Percentiles rank a stretch among this genome's conserved stretches.
These are phyloP conservation scores for Cenchrus fungigraminus DNA, from an alignment of 176 grass and related monocot species.

Conservation along the genomic window DNA sequence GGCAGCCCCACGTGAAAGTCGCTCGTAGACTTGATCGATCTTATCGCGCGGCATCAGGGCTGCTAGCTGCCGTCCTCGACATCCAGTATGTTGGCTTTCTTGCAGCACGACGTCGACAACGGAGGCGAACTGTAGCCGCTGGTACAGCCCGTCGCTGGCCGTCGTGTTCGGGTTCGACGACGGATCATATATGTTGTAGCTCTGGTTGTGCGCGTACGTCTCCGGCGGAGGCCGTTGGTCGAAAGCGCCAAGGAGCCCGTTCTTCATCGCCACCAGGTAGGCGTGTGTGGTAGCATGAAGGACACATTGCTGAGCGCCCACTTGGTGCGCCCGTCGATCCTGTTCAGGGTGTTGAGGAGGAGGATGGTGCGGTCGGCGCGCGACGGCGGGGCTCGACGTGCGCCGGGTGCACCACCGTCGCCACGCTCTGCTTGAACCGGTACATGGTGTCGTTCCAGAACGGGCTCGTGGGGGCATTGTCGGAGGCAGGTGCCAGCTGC, in stretches of 20 bases:
- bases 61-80: too few relatives aligned
- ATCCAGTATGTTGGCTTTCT: conserved; percentile 74
- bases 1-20: too few relatives aligned
- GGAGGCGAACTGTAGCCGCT: conserved; percentile 50
- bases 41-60: too few relatives aligned
- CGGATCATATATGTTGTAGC: conserved; percentile 44
- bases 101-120: conserved; percentile 81
- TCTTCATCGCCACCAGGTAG: conserved; percentile 74
- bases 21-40: too few relatives aligned
- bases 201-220: conserved; percentile 51
- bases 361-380: conserved; percentile 58
- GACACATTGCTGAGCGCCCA: conserved; percentile 87
- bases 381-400: conserved; percentile 44
- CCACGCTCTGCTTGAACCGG: conserved; percentile 57
- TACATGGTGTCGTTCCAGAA: conserved; percentile 67
- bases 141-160: conserved; percentile 51
- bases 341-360: conserved; percentile 83
- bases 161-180: conserved; percentile 53
- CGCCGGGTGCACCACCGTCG: conserved; percentile 56
- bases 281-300: conserved; percentile 61
- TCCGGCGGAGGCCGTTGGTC: conserved; percentile 58
- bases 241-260: conserved; percentile 39
- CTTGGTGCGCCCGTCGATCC: conserved; percentile 39
- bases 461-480: conserved; percentile 37
- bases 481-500: conserved; percentile 20